Percentiles rank a stretch among this genome's conserved stretches.
Evolutionary conservation across 106 monocot genomes (phyloP).

Genomic region (Posidonia australis): DNA sequence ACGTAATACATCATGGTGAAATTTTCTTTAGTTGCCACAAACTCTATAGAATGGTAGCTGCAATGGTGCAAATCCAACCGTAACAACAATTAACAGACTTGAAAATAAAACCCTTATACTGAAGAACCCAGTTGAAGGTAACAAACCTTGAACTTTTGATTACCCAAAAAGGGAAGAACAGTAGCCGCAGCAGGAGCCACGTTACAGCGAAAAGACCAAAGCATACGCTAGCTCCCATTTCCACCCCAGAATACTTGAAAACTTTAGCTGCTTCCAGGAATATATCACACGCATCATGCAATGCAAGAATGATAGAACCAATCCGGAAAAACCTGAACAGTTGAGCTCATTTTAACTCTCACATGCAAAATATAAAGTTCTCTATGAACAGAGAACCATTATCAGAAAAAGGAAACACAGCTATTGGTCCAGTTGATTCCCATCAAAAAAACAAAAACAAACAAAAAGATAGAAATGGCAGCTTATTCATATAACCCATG

Average conservation of each 20-base stretch:
- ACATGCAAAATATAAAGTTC: not conserved
- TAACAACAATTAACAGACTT: not conserved
- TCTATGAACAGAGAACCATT: not conserved
- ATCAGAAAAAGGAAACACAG: not conserved
- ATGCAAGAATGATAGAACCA: constrained; percentile 63
- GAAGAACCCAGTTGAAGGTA: not conserved
- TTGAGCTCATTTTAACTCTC: not conserved
- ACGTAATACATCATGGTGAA: constrained; percentile 36
- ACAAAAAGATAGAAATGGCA: too few species aligned
- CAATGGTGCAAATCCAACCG: not conserved
- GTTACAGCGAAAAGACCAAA: constrained; percentile 81
- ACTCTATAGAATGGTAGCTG: constrained; percentile 9
- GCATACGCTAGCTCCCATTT: constrained; percentile 60
- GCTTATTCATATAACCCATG: too few species aligned
- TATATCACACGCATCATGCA: constrained; percentile 87
- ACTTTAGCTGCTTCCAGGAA: constrained; percentile 88
- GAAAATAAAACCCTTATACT: not conserved
- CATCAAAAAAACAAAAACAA: too few species aligned
- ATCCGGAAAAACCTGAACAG: constrained; percentile 52
- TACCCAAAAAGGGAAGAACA: constrained; percentile 87
- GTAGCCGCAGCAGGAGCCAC: constrained; percentile 66
- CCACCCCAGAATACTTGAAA: constrained; percentile 84
- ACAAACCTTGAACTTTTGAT: constrained; percentile 68
- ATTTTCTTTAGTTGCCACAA: constrained; percentile 3
- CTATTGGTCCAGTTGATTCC: too few species aligned